A percentile compares a stretch with the other conserved stretches of the same genome.
Conservation (phyloP, 208 protist species). For the Leishmania lainsoni region DNA sequence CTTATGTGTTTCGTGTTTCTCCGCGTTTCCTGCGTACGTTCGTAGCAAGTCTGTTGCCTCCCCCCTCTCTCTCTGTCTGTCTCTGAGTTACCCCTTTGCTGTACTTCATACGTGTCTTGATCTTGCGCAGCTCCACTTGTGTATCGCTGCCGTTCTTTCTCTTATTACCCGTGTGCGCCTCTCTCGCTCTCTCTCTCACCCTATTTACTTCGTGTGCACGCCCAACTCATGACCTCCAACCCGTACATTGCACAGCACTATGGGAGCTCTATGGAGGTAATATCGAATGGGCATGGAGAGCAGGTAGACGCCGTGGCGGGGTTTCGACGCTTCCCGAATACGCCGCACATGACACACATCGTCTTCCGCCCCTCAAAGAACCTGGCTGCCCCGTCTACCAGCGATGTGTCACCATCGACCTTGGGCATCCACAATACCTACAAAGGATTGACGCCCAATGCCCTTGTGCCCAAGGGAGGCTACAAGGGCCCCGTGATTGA, state of each 20-base stretch:
- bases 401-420: not conserved
- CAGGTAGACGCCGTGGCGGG: slow-evolving; percentile 47
- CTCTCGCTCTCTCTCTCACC: not conserved
- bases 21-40: not conserved
- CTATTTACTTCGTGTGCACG: slow-evolving; percentile 6
- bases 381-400: not conserved
- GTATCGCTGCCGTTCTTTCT: slow-evolving; percentile 2
- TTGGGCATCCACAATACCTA: not conserved
- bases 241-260: slow-evolving; percentile 78
- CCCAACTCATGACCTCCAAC: slow-evolving; percentile 55
- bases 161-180: slow-evolving; percentile 3
- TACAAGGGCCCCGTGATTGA: slow-evolving; percentile 21
- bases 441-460: slow-evolving; percentile 8
- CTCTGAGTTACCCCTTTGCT: not conserved
- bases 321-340: slow-evolving; percentile 55
- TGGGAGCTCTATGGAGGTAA: slow-evolving; percentile 43
- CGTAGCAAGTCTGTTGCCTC: not conserved
- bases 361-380: slow-evolving; percentile 53
- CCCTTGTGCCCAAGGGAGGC: not conserved
- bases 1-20: too few species aligned
- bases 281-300: slow-evolving; percentile 16
- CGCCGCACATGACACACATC: slow-evolving; percentile 64
- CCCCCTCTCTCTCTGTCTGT: not conserved
- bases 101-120: not conserved
- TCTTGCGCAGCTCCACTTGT: not conserved